Base-by-base conservation (phyloP, 106 monocot genomes). In the Iris macrosiphon region DNA sequence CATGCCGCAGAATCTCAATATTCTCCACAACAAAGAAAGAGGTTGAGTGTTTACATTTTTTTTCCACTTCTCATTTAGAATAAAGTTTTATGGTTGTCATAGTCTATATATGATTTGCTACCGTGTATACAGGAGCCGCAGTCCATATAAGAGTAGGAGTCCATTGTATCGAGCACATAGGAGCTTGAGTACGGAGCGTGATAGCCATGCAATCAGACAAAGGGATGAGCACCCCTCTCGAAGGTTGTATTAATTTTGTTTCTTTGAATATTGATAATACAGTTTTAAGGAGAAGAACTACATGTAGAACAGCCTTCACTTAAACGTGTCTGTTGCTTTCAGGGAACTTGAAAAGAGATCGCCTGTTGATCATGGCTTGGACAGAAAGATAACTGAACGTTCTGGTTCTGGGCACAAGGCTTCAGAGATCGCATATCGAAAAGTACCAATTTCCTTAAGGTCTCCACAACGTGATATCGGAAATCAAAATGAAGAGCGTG, bases 21-120 rank as follows among this genome's bases (percentile, higher is more conserved):
- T 31, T 73, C 79, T 51, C 58, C 65, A 42, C 74, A 46, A n/a
- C 69, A 53, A 26, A 65, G 49, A 16, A 70, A 76, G 16, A 85
- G 69, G 85, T 79, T 0, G 31, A 33, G 11, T 10, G 47, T 20
- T 30, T 4, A 8, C 7, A 21, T 20, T 27, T 52, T 43, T 27
- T 65, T 40, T 55, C 15, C 1, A 55, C 45, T 40, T 67, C 60
- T 53, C 67, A n/a, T n/a, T n/a, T 11, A 45, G 43, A 4, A 16
- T 41, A 45, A 6, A 25, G 45, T n/a, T n/a, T n/a, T n/a, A n/a
- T n/a, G n/a, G n/a, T n/a, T n/a, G n/a, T n/a, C n/a, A n/a, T n/a
- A n/a, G n/a, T n/a, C 51, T 30, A 16, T 40, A 39, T 48, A 4
- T 75, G 13, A 70, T 57, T 7, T 32, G 37, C 21, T 40, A 15